phyloP scores from a whole-genome alignment of 2,329 filamentous ascomycete genomes.

The Hypoxylon sp. region DNA sequence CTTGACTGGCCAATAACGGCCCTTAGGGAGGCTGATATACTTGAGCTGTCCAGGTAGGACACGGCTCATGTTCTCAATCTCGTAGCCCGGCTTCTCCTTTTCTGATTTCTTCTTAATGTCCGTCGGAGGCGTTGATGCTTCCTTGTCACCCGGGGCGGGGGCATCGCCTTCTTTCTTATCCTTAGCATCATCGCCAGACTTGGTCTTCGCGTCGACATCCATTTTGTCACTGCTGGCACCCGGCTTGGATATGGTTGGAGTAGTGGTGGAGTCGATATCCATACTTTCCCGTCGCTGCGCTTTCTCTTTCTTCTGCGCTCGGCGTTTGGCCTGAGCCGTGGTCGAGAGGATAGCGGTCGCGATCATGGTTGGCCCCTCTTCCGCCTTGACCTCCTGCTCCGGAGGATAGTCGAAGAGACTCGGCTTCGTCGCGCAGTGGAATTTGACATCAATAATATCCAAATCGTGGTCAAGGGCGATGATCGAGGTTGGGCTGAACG shows the following conservation, averaged over 20 bases:
- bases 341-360: conserved; percentile 97
- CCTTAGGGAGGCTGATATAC: conserved; percentile 92
- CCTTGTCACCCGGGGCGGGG: conserved; percentile 68
- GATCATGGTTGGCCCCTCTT: conserved; percentile 93
- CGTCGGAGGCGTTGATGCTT: conserved; percentile 63
- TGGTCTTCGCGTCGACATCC: conserved; percentile 80
- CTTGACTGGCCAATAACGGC: conserved; percentile 91
- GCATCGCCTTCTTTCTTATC: conserved; percentile 73
- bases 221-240: conserved; percentile 82
- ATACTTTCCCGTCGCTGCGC: conserved; percentile 93
- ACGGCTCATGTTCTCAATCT: conserved; percentile 96
- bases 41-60: conserved; percentile 94
- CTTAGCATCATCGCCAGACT: conserved; percentile 66
- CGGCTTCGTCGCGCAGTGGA: conserved; percentile 93
- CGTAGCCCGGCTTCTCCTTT: conserved; percentile 97
- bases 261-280: conserved; percentile 88
- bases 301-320: conserved; percentile 93
- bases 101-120: conserved; percentile 89
- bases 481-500: conserved; percentile 96
- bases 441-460: conserved; percentile 93
- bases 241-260: conserved; percentile 74
- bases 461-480: conserved; percentile 95
- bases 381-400: conserved; percentile 93
- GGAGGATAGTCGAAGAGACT: conserved; percentile 98
- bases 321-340: conserved; percentile 95